Evolutionary conservation across 2,329 filamentous ascomycete species (phyloP), one percentile per base, ranked within the genome.

Genomic region (Teratosphaeria gauchensis): DNA sequence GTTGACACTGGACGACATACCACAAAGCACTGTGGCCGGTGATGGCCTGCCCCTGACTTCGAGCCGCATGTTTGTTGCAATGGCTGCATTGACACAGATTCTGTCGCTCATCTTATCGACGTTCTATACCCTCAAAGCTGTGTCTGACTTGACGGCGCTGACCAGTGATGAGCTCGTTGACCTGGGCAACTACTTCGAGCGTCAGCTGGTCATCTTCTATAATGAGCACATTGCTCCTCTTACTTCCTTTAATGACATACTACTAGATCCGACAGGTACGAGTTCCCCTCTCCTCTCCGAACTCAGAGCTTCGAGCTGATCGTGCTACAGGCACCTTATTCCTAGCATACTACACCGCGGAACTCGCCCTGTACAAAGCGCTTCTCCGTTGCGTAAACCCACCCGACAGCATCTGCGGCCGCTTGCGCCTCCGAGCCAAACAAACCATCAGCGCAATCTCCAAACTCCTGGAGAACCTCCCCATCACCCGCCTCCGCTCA

Each of bases 81-180:
- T 66, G 61, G 59, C 62, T 7, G 61, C 63, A n/a, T 52, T 66
- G 31, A 57, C 64, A n/a, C 59, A 62, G 38, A 66, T 64, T 38
- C 58, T 66, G 7, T 63, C 63, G 6, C 31, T 59, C 1, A 42
- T 66, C 19, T 48, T 64, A 19, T 59, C 63, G 3, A 62, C 59
- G 1, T 66, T 64, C 54, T 66, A 66, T 51, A 64, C 64, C 4
- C 56, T 61, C 8, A 62, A 60, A 51, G 60, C 63, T 33, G 59
- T 56, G 2, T 58, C 62, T 7, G 52, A 58, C 12, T 54, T 63
- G 48, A 32, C 60, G 1, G 32, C 28, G 24, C 52, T 57, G 14
- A 56, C 61, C 11, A n/a, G 32, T 3, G 60, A 56, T 16, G 64
- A 64, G 11, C 28, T 63, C 2, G 54, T 14, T 12, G 59, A 53